Evolutionary conservation across 2,329 filamentous ascomycete genomes (phyloP), one percentile per base, ranked within the genome.

Genomic region (Epichloe glyceriae): DNA sequence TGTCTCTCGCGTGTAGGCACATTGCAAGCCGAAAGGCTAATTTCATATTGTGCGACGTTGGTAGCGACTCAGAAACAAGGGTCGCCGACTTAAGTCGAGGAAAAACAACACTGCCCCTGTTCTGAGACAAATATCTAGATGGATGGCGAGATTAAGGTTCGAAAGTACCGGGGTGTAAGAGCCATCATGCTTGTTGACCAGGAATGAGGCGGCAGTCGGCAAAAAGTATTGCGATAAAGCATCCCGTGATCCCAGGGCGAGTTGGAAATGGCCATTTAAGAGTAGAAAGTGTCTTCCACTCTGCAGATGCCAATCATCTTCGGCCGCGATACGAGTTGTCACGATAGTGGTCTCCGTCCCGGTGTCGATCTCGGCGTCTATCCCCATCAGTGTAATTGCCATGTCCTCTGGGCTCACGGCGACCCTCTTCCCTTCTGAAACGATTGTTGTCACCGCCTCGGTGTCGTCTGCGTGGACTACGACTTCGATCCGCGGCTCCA

Each of bases 401-500:
- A 20, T 53, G 58, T 50, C 61, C 61, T 48, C 61, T 55, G 45
- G 56, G 58, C 5, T 41, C 51, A 26, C 61, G 60, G 52, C 58
- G 54, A 17, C 54, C 48, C 68, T 62, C 55, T 22, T 58, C 58
- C 49, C 56, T 58, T 14, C 58, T 63, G 20, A 5, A 14, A 17
- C 38, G 38, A 8, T 35, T 40, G 22, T 40, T 35, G 14, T 22
- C 42, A 22, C 5, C 20, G 57, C 55, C 57, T 53, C 55, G 59
- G 53, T 62, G 61, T 64, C 63, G 60, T 64, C 60, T 53, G 14
- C 52, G 57, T 10, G 62, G 62, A 53, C 70, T 78, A 53, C 67
- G 70, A 58, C 69, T 73, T 26, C 67, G 64, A 26, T 58, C 50
- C 20, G 47, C 54, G 45, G 15, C 11, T 3, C 35, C 34, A 37